Conservation (phyloP, 306 rosid genomes). For the Dalbergia cochinchinensis region DNA sequence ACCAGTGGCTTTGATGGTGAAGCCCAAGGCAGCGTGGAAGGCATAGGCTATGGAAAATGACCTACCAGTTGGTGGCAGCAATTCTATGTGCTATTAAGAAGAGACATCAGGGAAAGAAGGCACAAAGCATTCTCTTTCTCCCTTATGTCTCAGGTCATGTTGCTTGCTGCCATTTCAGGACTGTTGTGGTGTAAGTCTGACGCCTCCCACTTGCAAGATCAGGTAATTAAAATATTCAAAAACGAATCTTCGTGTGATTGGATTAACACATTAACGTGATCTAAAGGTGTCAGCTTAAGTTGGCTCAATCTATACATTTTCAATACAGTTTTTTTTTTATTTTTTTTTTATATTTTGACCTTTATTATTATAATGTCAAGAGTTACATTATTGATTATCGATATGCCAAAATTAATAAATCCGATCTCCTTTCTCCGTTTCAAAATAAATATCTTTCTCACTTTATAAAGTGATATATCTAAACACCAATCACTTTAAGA, state of each 20-base stretch:
- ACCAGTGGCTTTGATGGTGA: slow-evolving; percentile 14
- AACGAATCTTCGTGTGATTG: neutral
- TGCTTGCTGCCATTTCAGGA: slow-evolving; percentile 64
- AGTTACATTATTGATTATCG: too few species aligned
- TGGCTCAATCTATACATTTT: too few species aligned
- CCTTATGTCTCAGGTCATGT: slow-evolving; percentile 58
- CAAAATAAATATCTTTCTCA: too few species aligned
- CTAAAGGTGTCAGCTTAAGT: too few species aligned
- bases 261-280: neutral
- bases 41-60: slow-evolving; percentile 58
- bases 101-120: slow-evolving; percentile 74
- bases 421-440: too few species aligned
- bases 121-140: slow-evolving; percentile 64
- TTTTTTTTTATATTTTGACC: too few species aligned
- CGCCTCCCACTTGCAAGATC: slow-evolving; percentile 66
- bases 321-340: too few species aligned
- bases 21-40: slow-evolving; percentile 42
- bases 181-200: slow-evolving; percentile 72
- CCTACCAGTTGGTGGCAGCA: slow-evolving; percentile 78
- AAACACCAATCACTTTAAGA: too few species aligned
- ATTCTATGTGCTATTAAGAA: slow-evolving; percentile 62
- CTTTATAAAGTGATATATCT: too few species aligned
- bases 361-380: too few species aligned
- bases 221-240: slow-evolving; percentile 48
- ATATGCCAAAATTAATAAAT: too few species aligned